Base-by-base conservation (phyloP, 176 grass and related monocot species). In the Cenchrus fungigraminus region DNA sequence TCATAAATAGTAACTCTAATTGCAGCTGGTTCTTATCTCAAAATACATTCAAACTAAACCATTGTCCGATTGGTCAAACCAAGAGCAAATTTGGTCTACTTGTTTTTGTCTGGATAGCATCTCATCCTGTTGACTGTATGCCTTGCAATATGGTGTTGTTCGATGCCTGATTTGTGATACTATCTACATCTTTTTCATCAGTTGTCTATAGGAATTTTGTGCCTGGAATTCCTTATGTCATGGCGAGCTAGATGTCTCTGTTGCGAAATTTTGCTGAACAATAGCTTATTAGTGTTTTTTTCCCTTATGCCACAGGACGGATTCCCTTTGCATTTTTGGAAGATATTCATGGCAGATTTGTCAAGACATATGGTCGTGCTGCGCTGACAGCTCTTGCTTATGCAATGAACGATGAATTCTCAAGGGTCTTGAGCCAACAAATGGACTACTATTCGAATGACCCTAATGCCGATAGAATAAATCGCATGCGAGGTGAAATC, bases 371-470 rank as follows among this genome's bases (percentile, higher is more conserved):
- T 84, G 94, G 94, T 43, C 90, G 97, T 65, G 86, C 94, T 75
- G 94, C 93, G 17, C 86, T 96, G 65, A 94, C 91, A 1, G 86
- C 91, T 12, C 93, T 91, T 88, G 97, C 93, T n/a, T 99, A 99
- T 76, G 78, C 56, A 13, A 99, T 99, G 97, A 99, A 99, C 34
- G 97, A 99, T 82, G 97, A 99, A 64, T 99, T 99, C 80, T 99
- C 97, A 34, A 94, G 94, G 90, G 90, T 99, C 45, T 78, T 99
- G 31, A 91, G 77, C 61, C 91, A 99, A 55, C 97, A 99, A 47
- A 99, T 99, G 83, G 97, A 99, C 16, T 96, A 99, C 61, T 99
- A 94, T 78, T 96, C 97, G 32, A 99, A 96, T 82, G 97, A 99
- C 56, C 94, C 97, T 58, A 96, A 89, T 43, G 88, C 97, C 8